Conservation (phyloP, 495 filamentous ascomycete genomes). For the Daldinia concentrica region DNA sequence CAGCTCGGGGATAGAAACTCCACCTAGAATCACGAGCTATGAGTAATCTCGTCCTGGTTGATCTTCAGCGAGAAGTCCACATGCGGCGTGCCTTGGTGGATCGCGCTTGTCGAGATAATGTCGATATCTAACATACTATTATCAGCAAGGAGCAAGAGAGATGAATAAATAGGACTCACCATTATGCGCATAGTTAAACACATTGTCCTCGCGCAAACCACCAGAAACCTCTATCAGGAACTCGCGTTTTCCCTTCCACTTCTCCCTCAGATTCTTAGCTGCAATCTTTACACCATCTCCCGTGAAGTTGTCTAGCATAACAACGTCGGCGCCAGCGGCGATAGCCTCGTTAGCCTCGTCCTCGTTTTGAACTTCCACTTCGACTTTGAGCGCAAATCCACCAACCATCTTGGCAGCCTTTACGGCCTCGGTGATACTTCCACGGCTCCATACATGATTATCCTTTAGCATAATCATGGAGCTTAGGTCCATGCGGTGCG, state of each 20-base stretch:
- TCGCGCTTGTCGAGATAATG: conserved; percentile 92
- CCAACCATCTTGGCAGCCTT: conserved; percentile 81
- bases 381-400: conserved; percentile 91
- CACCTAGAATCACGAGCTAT: background rate
- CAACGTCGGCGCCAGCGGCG: conserved; percentile 86
- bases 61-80: conserved; percentile 98
- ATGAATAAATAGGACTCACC: conserved; percentile 52
- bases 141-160: conserved; percentile 4
- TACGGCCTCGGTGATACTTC: conserved; percentile 85
- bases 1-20: conserved; percentile 7
- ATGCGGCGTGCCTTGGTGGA: conserved; percentile 93
- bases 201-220: conserved; percentile 86
- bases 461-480: conserved; percentile 99
- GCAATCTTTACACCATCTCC: conserved; percentile 76
- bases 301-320: conserved; percentile 97
- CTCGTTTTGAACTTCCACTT: conserved; percentile 91
- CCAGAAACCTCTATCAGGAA: conserved; percentile 93
- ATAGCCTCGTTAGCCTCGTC: conserved; percentile 91
- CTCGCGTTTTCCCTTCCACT: conserved; percentile 71
- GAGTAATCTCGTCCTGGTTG: conserved; percentile 44
- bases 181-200: conserved; percentile 78
- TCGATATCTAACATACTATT: conserved; percentile 73
- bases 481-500: conserved; percentile 89
- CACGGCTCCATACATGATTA: conserved; percentile 93
- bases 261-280: conserved; percentile 75